Conservation (phyloP, 208 protist species). For the Wallacemonas sp. region DNA sequence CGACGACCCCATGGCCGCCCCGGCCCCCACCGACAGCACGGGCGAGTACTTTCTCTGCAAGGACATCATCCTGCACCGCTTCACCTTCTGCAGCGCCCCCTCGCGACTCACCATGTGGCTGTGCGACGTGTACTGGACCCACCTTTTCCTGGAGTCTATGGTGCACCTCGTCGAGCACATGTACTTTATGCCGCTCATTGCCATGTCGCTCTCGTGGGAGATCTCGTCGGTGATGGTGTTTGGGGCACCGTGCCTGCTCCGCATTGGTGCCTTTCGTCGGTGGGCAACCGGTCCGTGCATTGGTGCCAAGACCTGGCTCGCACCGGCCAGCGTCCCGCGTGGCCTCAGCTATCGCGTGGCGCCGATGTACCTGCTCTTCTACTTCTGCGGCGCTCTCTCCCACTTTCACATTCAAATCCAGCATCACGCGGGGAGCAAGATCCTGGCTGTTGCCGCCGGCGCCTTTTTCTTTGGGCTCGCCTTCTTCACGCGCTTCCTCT, state of each 20-base stretch:
- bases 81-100: constrained; percentile 64
- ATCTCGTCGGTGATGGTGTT: constrained; percentile 38
- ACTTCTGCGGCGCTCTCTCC: constrained; percentile 46
- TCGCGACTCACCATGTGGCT: constrained; percentile 55
- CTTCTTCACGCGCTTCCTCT: constrained; percentile 52
- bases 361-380: constrained; percentile 83
- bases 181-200: constrained; percentile 82
- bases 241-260: constrained; percentile 47
- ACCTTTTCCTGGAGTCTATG: constrained; percentile 64
- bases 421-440: constrained; percentile 37
- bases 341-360: constrained; percentile 33
- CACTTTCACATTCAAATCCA: constrained; percentile 64
- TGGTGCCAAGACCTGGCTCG: constrained; percentile 39
- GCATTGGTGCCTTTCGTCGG: constrained; percentile 43
- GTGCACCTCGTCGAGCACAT: constrained; percentile 71
- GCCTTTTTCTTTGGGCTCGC: constrained; percentile 60
- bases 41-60: constrained; percentile 44
- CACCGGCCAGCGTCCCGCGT: constrained; percentile 30
- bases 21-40: constrained; percentile 11
- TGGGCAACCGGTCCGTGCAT: constrained; percentile 47
- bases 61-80: constrained; percentile 60
- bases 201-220: constrained; percentile 81
- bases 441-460: constrained; percentile 43
- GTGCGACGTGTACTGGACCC: constrained; percentile 73
- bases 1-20: constrained; percentile 1